These are phyloP conservation scores for Hypocrella siamensis DNA, from an alignment of 2,329 filamentous ascomycete genomes.

Conservation along the genomic window DNA sequence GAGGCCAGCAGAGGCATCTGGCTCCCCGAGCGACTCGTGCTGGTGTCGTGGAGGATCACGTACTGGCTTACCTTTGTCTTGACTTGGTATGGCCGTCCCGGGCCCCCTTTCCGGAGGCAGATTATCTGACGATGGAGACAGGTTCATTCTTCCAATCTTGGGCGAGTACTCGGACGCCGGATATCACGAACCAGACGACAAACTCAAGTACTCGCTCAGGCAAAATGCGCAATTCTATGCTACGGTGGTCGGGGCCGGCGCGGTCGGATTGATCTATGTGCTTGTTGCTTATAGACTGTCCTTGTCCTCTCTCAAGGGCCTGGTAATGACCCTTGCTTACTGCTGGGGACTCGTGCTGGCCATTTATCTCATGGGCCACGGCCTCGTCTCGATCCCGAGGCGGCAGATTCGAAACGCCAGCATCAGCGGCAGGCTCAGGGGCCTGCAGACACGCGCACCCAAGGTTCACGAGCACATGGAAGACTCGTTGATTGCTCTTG, in stretches of 20 bases:
- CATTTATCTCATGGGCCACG: slow-evolving; percentile 96
- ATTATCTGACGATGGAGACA: slow-evolving; percentile 18
- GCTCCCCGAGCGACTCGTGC: slow-evolving; percentile 61
- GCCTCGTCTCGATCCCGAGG: slow-evolving; percentile 78
- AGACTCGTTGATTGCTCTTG: slow-evolving; percentile 64
- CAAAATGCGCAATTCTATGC: slow-evolving; percentile 81
- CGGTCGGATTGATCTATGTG: slow-evolving; percentile 68
- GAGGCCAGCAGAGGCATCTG: slow-evolving; percentile 66
- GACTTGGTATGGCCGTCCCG: slow-evolving; percentile 79
- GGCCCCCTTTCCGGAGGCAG: no score
- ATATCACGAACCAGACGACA: slow-evolving; percentile 70
- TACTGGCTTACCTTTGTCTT: slow-evolving; percentile 96
- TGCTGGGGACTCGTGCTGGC: slow-evolving; percentile 83
- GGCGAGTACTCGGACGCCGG: slow-evolving; percentile 92
- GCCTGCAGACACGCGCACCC: slow-evolving; percentile 66
- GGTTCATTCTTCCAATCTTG: slow-evolving; percentile 80
- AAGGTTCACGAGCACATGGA: slow-evolving; percentile 75
- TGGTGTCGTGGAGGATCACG: slow-evolving; percentile 85
- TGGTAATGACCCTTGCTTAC: slow-evolving; percentile 89
- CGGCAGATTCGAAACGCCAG: slow-evolving; percentile 66
- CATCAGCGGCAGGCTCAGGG: slow-evolving; percentile 55
- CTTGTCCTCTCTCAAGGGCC: slow-evolving; percentile 57
- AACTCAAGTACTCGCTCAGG: slow-evolving; percentile 70
- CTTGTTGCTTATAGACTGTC: slow-evolving; percentile 63
- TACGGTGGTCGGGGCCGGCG: slow-evolving; percentile 55